Base-by-base conservation (phyloP, 2,329 filamentous ascomycete species). In the Cytospora piceae region DNA sequence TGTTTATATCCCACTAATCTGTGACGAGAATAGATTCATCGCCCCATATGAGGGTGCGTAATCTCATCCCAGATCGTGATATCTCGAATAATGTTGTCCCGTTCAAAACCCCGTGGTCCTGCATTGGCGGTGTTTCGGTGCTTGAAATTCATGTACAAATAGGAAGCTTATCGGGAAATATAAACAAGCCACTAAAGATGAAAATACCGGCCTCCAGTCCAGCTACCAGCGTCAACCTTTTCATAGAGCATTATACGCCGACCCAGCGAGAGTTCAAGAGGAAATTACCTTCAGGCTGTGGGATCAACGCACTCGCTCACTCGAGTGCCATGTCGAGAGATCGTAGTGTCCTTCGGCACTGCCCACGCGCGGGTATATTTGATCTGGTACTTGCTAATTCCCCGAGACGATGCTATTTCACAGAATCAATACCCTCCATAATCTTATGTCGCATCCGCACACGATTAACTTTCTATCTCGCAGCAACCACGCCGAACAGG, bases 1-100 rank as follows among this genome's bases (percentile, higher is more conserved):
- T 56, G 27, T 42, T 51, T 42, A 57, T 49, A 22, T 46, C 37
- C 42, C 5, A 27, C 53, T 57, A 63, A 53, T 57, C 27, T n/a
- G 27, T 24, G 27, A 42, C 12, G 46, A 49, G n/a, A 24, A 49
- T 49, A 24, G 46, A 49, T 12, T 24, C 46, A 24, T 8, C 46
- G n/a, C n/a, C 39, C 39, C 24, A 12, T 20, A 20, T 12, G n/a
- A n/a, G 20, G 11, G 9, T 24, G 46, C n/a, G 8, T 49, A 11
- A 22, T 46, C 42, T 24, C 46, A 1, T 22, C 11, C 22, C 12
- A 7, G 46, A 12, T 11, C 4, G 8, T 22, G n/a, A 24, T 49
- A 5, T 22, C 2, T 49, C n/a, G 17, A 15, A 12, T 8, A 42
- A 6, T 14, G 8, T 14, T 34, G 8, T 2, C 8, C 8, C 12